Conservation (phyloP, 768 basidiomycete species). For the Mycena polygramma region DNA sequence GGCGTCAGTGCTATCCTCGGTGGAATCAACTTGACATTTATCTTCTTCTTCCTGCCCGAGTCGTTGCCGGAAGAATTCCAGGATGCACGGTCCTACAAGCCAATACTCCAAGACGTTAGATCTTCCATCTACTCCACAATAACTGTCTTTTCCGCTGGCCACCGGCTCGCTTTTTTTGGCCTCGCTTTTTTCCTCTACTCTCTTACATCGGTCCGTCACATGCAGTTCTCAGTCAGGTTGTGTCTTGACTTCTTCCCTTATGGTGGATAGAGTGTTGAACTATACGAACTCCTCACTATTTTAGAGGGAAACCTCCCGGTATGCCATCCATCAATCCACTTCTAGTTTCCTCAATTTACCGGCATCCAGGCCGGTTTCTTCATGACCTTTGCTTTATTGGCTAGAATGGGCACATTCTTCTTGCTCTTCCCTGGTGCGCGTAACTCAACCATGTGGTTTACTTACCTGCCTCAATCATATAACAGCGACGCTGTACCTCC, state of each 20-base stretch:
- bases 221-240: neutral
- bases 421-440: conserved; percentile 29
- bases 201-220: conserved; percentile 29
- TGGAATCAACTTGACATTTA: conserved; percentile 20
- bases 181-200: conserved; percentile 35
- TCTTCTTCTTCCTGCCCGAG: conserved; percentile 36
- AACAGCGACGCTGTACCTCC: conserved; percentile 24
- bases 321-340: neutral
- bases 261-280: conserved; percentile 19
- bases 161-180: conserved; percentile 26
- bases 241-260: neutral
- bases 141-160: conserved; percentile 10
- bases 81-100: conserved; percentile 24
- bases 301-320: conserved; percentile 15
- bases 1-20: conserved; percentile 19
- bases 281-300: conserved; percentile 17
- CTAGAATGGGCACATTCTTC: conserved; percentile 26
- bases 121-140: conserved; percentile 29
- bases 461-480: neutral
- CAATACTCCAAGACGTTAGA: conserved; percentile 25
- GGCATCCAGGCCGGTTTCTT: conserved; percentile 14
- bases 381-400: conserved; percentile 9
- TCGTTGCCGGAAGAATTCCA: conserved; percentile 31
- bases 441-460: neutral
- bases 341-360: neutral